phyloP scores from a whole-genome alignment of 192 early-diverging fungal genomes.

The Coemansia aciculifera region DNA sequence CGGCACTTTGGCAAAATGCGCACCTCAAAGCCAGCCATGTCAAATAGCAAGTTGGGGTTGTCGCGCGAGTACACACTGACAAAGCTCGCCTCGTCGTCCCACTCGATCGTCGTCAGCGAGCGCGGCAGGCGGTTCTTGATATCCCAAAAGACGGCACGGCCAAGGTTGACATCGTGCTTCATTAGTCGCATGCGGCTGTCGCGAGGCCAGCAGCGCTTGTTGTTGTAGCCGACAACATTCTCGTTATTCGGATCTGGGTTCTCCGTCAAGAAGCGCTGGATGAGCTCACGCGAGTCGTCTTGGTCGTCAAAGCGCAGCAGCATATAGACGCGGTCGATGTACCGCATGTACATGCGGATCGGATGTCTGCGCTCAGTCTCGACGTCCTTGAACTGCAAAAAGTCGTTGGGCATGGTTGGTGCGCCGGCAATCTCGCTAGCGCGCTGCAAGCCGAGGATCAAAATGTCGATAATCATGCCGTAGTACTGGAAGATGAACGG shows the following conservation, averaged over 20 bases:
- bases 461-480: conserved; percentile 91
- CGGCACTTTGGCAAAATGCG: conserved; percentile 93
- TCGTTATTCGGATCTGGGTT: conserved; percentile 99
- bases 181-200: conserved; percentile 99
- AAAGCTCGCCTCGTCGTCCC: conserved; percentile 86
- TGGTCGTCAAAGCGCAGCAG: conserved; percentile 86
- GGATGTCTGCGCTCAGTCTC: conserved; percentile 93
- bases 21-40: conserved; percentile 90
- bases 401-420: conserved; percentile 90
- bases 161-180: conserved; percentile 98
- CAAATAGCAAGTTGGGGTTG: conserved; percentile 96
- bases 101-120: conserved; percentile 95
- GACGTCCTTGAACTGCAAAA: conserved; percentile 92
- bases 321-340: conserved; percentile 92
- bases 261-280: conserved; percentile 96
- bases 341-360: conserved; percentile 93
- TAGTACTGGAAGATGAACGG: conserved; percentile 99
- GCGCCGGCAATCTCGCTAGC: conserved; percentile 97
- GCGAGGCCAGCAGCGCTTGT: conserved; percentile 98
- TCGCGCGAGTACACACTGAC: conserved; percentile 96
- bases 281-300: conserved; percentile 91
- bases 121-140: conserved; percentile 97
- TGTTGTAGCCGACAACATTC: conserved; percentile 97
- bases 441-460: conserved; percentile 91
- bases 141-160: conserved; percentile 99